Conservation (phyloP, 2,329 filamentous ascomycete genomes). For the Aspergillus glaucus region DNA sequence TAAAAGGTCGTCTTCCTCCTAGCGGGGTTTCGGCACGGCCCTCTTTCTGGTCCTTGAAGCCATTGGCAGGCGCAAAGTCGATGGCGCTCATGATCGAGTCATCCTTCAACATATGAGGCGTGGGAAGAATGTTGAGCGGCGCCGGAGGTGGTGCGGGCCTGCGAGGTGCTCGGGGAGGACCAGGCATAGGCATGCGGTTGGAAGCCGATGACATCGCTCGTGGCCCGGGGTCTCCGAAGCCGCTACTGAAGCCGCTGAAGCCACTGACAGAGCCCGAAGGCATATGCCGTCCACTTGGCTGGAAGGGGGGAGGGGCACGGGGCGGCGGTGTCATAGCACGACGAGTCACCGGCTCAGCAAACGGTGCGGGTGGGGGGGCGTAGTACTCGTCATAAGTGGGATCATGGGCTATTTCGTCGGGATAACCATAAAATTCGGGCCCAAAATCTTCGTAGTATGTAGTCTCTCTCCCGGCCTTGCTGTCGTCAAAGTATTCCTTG, state of each 20-base stretch:
- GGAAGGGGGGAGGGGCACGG: constrained; percentile 55
- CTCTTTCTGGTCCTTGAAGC: constrained; percentile 59
- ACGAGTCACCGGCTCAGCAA: constrained; percentile 75
- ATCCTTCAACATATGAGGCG: constrained; percentile 76
- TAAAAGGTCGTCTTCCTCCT: constrained; percentile 60
- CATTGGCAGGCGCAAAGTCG: constrained; percentile 79
- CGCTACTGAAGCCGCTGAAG: constrained; percentile 34
- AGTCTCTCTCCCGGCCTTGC: constrained; percentile 45
- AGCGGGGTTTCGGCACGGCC: constrained; percentile 60
- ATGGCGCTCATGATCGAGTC: constrained; percentile 66
- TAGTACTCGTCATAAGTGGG: constrained; percentile 52
- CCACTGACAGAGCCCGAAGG: constrained; percentile 40
- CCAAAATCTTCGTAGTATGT: constrained; percentile 73
- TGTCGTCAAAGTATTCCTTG: constrained; percentile 97
- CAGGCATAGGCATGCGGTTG: constrained; percentile 35
- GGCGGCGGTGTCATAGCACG: constrained; percentile 96
- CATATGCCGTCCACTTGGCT: constrained; percentile 40
- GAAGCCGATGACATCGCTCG: constrained; percentile 61
- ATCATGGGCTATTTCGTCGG: constrained; percentile 33
- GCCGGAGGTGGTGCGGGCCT: constrained; percentile 65
- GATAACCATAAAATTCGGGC: constrained; percentile 55
- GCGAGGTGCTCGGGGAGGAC: constrained; percentile 41
- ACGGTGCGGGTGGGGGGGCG: constrained; percentile 48
- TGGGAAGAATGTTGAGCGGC: constrained; percentile 70
- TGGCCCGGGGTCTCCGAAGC: constrained; percentile 40